Conservation (phyloP, 345 rosid species). For the Clausena lansium region DNA sequence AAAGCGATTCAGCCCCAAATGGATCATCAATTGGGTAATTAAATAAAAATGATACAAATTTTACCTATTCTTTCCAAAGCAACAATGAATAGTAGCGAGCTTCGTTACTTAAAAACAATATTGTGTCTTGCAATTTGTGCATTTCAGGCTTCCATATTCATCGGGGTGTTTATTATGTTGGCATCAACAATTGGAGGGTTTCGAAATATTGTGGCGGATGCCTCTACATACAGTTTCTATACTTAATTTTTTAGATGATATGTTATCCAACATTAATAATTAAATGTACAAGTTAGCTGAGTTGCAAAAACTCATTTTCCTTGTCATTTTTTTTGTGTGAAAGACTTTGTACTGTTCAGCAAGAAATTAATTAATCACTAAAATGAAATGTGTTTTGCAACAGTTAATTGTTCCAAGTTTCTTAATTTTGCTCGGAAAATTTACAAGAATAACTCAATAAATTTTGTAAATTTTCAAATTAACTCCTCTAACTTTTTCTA, state of each 20-base stretch:
- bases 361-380: not conserved
- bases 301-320: not conserved
- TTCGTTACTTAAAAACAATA: not conserved
- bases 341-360: not conserved
- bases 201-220: constrained; percentile 72
- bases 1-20: constrained; percentile 56
- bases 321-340: not conserved
- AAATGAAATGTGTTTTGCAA: not conserved
- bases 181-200: constrained; percentile 94
- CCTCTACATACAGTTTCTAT: constrained; percentile 81
- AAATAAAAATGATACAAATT: not conserved
- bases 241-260: constrained; percentile 24
- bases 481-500: too few species aligned
- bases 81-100: too few species aligned
- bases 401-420: too few species aligned
- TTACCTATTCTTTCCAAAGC: not conserved
- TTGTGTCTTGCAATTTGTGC: not conserved
- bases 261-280: not conserved
- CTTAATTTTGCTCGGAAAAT: not conserved
- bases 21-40: constrained; percentile 92
- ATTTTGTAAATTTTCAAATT: too few species aligned
- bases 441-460: too few species aligned
- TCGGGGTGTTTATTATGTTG: constrained; percentile 79
- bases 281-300: not conserved
- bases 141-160: constrained; percentile 49